Base-by-base conservation (phyloP, 768 basidiomycete species). In the Rhodotorula graminis region DNA sequence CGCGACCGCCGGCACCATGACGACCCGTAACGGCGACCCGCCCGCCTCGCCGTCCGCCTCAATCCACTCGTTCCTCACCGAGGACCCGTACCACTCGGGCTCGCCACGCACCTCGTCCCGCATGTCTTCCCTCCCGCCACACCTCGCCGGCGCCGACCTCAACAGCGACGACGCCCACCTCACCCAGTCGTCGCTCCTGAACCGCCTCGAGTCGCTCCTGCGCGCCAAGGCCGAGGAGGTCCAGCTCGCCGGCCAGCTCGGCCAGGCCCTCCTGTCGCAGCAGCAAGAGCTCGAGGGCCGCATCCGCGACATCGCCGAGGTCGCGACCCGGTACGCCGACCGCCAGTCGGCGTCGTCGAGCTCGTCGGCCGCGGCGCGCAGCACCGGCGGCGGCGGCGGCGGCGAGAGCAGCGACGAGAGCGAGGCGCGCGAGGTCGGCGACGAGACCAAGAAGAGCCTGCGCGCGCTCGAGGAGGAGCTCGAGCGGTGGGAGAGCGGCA, bases 221-320 rank as follows among this genome's bases (percentile, higher is more conserved):
- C 91, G 92, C 82, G 85, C 84, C 80, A 97, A 97, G 84, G 91
- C 93, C 81, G 88, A 88, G 79, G 93, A 97, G 81, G 88, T 97
- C 47, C 88, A 92, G 74, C 90, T 92, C 75, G 92, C 92, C 10
- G 93, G 91, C 50, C 89, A 88, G 67, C 88, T 98, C 80, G 94
- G 95, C 64, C 93, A 96, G 82, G 90, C 91, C 81, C 88, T 98
- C 78, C 88, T 97, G 72, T 86, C 88, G 29, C 95, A 98, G 84
- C 92, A 92, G 82, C 89, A 91, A 83, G 91, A 95, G 80, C 87
- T 97, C 73, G 92, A 96, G 81, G 88, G 89, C 79, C 87, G 91
- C 64, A 91, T 97, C 71, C 84, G 87, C 57, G 89, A 90, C 79
- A 84, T 95, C 64, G 78, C 79, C 49, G 81, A 81, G 44, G 80